A percentile compares a stretch with the other conserved stretches of the same genome.
Evolutionary conservation across 2,329 filamentous ascomycete species (phyloP).

Genomic region (Neonectria sp.): DNA sequence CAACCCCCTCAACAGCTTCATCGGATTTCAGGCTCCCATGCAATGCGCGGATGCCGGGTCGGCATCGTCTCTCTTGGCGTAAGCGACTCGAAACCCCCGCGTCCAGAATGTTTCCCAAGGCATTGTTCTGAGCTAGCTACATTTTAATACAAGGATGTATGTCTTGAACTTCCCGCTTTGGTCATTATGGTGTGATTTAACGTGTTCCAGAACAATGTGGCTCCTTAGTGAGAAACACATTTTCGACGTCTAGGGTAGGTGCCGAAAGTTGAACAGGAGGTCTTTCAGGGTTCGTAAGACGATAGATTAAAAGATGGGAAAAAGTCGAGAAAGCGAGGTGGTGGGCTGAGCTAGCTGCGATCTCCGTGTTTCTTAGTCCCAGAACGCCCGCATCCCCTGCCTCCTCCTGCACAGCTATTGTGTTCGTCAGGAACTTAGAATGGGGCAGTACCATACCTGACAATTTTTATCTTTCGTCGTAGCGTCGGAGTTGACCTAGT

Average conservation of each 20-base stretch:
- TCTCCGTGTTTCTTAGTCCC: too few species aligned
- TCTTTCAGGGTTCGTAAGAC: too few species aligned
- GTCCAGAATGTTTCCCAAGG: neutral
- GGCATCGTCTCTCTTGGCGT: neutral
- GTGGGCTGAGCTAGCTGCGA: too few species aligned
- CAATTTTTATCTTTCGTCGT: neutral
- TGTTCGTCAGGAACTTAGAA: too few species aligned
- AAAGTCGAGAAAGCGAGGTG: too few species aligned
- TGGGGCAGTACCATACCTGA: too few species aligned
- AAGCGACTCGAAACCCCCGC: neutral
- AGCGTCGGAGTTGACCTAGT: neutral
- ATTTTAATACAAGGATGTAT: neutral
- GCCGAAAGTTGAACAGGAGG: neutral
- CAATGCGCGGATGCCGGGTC: neutral
- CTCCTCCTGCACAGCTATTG: too few species aligned
- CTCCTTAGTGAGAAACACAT: neutral
- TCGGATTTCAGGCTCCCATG: neutral
- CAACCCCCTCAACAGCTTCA: neutral
- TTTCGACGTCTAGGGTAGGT: neutral
- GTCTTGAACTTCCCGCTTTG: neutral
- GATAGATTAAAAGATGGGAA: too few species aligned
- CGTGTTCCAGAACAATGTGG: neutral
- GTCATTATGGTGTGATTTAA: neutral
- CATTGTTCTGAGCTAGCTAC: neutral
- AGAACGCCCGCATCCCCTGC: too few species aligned